Evolutionary conservation across 495 filamentous ascomycete species (phyloP).

Genomic region (Aspergillus asperescens): DNA sequence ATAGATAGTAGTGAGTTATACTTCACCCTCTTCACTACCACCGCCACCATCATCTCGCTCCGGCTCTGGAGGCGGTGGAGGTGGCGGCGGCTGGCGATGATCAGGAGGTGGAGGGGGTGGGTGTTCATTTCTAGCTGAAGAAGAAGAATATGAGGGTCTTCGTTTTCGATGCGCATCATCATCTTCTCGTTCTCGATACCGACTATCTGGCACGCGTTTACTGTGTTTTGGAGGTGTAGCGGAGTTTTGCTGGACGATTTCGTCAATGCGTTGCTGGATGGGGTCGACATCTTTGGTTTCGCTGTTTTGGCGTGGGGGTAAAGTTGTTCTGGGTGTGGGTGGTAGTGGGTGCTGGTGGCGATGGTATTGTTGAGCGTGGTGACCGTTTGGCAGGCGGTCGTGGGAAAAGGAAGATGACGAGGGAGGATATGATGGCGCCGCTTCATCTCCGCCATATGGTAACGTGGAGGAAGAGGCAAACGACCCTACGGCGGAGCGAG

Average conservation of each 20-base stretch:
- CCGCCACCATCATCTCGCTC: constrained; percentile 27
- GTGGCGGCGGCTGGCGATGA: constrained; percentile 7
- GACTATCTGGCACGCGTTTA: constrained; percentile 9
- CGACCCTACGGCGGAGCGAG: constrained; percentile 5
- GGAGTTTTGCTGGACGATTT: constrained; percentile 30
- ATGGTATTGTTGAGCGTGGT: constrained; percentile 9
- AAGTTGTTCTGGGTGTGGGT: constrained; percentile 13
- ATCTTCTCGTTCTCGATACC: constrained; percentile 15
- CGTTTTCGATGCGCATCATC: constrained; percentile 5
- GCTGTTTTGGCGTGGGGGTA: constrained; percentile 17
- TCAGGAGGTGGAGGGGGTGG: constrained; percentile 9
- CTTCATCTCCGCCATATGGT: not conserved
- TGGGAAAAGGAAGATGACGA: constrained; percentile 9
- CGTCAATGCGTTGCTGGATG: constrained; percentile 33
- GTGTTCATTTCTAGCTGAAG: constrained; percentile 4
- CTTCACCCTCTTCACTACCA: constrained; percentile 43
- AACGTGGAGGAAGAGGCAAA: constrained; percentile 2
- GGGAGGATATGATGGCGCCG: not conserved
- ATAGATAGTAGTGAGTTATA: constrained; percentile 19
- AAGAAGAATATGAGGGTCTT: constrained; percentile 10
- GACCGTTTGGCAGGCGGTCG: constrained; percentile 19
- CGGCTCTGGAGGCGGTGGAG: constrained; percentile 13
- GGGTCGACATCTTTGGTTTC: constrained; percentile 16
- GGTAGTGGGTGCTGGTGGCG: constrained; percentile 18
- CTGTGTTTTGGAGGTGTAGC: constrained; percentile 8